phyloP scores from a whole-genome alignment of 1,284 basidiomycete genomes.

The Leccinum fuscescens region DNA sequence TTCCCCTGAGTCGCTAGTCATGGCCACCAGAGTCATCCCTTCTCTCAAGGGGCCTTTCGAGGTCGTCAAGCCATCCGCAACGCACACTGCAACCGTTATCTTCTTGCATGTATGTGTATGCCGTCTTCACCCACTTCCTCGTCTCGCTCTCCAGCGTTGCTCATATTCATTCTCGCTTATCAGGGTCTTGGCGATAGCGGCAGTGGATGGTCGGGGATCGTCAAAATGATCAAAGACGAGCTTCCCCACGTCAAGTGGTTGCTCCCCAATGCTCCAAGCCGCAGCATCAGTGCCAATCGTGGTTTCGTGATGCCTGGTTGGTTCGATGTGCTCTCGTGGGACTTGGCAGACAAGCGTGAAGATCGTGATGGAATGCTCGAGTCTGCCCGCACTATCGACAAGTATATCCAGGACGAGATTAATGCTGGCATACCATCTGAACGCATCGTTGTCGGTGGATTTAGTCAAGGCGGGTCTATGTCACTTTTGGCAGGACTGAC shows the following conservation, averaged over 20 bases:
- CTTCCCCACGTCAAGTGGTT: conserved; percentile 83
- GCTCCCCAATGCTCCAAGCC: conserved; percentile 42
- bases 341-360: conserved; percentile 52
- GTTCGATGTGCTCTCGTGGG: conserved; percentile 79
- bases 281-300: conserved; percentile 66
- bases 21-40: conserved; percentile 28
- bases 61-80: conserved; percentile 50
- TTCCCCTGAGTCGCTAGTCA: conserved; percentile 3
- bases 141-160: background rate
- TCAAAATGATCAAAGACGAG: conserved; percentile 57
- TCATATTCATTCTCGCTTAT: conserved; percentile 4
- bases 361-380: conserved; percentile 68
- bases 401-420: conserved; percentile 74
- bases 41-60: conserved; percentile 38
- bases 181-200: conserved; percentile 78
- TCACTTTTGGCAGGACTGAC: conserved; percentile 72
- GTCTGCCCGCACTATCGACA: conserved; percentile 60
- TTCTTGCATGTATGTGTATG: conserved; percentile 83
- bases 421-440: conserved; percentile 65
- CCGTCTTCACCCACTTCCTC: conserved; percentile 9
- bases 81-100: conserved; percentile 85
- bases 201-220: conserved; percentile 76
- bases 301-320: conserved; percentile 66
- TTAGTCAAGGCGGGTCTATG: conserved; percentile 86
- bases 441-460: conserved; percentile 80